phyloP scores from a whole-genome alignment of 148 eudicot species.

The Polygonum aviculare region DNA sequence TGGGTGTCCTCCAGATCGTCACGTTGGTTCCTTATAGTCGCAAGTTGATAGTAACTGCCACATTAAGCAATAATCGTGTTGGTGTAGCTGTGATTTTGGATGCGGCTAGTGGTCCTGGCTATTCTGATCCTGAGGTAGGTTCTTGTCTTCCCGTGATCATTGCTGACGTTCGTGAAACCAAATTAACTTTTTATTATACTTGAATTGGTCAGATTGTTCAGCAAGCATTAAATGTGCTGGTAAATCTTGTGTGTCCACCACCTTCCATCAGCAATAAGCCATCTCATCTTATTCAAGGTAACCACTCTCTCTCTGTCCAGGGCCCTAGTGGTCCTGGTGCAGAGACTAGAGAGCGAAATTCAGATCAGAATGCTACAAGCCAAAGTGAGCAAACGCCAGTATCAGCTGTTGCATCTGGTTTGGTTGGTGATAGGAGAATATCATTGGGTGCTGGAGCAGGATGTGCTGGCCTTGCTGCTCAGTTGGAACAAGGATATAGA shows the following conservation, averaged over 20 bases:
- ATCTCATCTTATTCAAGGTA: constrained; percentile 41
- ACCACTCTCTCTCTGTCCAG: constrained; percentile 51
- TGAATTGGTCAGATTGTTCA: constrained; percentile 64
- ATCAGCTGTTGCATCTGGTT: constrained; percentile 55
- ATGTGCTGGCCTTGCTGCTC: constrained; percentile 96
- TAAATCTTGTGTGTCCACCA: constrained; percentile 97
- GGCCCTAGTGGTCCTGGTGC: constrained; percentile 41
- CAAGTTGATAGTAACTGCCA: constrained; percentile 68
- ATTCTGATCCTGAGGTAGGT: constrained; percentile 83
- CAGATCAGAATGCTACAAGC: constrained; percentile 33
- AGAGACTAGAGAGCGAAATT: constrained; percentile 49
- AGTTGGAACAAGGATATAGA: constrained; percentile 83
- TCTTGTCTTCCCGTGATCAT: constrained; percentile 6
- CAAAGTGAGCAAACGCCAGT: constrained; percentile 61
- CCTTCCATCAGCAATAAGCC: constrained; percentile 95
- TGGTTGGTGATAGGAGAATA: constrained; percentile 96
- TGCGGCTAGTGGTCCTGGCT: constrained; percentile 85
- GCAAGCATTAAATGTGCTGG: constrained; percentile 77
- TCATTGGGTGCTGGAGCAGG: constrained; percentile 88
- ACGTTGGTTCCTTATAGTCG: constrained; percentile 89
- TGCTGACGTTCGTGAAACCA: background rate
- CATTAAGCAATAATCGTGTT: constrained; percentile 80
- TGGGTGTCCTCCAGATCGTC: constrained; percentile 85
- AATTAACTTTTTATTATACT: background rate
- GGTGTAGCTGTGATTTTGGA: constrained; percentile 96